Evolutionary conservation across 2,329 filamentous ascomycete genomes (phyloP).

Genomic region (Trichoderma harzianum): DNA sequence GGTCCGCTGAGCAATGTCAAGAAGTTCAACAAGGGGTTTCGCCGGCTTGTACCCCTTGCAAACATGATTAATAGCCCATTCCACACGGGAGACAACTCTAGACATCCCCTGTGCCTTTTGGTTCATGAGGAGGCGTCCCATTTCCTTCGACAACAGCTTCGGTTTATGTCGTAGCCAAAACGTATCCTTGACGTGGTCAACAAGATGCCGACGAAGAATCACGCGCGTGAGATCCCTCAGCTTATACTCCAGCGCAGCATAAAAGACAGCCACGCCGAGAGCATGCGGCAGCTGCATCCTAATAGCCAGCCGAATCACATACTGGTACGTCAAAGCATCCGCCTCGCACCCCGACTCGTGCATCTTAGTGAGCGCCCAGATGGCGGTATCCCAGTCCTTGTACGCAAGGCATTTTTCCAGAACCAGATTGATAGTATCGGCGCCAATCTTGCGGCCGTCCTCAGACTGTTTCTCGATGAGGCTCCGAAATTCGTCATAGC

Average conservation of each 20-base stretch:
- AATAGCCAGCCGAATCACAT: slow-evolving; percentile 39
- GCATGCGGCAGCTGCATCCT: slow-evolving; percentile 29
- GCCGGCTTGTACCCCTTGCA: slow-evolving; percentile 30
- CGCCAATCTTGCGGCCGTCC: slow-evolving; percentile 27
- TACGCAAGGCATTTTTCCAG: slow-evolving; percentile 31
- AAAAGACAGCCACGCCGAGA: slow-evolving; percentile 33
- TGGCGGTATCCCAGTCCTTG: slow-evolving; percentile 32
- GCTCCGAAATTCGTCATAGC: slow-evolving; percentile 28
- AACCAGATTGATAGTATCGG: slow-evolving; percentile 38
- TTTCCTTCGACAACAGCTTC: slow-evolving; percentile 28
- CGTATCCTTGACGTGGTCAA: slow-evolving; percentile 23
- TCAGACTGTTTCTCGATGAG: slow-evolving; percentile 28
- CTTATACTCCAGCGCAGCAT: slow-evolving; percentile 32
- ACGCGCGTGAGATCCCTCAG: slow-evolving; percentile 27
- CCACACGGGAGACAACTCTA: slow-evolving; percentile 27
- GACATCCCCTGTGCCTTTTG: not conserved
- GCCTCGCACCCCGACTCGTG: slow-evolving; percentile 25
- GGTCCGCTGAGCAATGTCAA: slow-evolving; percentile 27
- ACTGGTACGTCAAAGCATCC: slow-evolving; percentile 34
- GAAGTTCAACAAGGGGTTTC: slow-evolving; percentile 27
- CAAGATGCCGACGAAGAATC: slow-evolving; percentile 27
- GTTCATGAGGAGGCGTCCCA: slow-evolving; percentile 22
- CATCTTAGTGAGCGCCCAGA: slow-evolving; percentile 30
- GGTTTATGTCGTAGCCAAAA: slow-evolving; percentile 31
- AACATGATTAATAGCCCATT: slow-evolving; percentile 30